Percentiles rank a stretch among this genome's conserved stretches.
Evolutionary conservation across 2,329 filamentous ascomycete species (phyloP).

Genomic region (Aspergillus hortae): DNA sequence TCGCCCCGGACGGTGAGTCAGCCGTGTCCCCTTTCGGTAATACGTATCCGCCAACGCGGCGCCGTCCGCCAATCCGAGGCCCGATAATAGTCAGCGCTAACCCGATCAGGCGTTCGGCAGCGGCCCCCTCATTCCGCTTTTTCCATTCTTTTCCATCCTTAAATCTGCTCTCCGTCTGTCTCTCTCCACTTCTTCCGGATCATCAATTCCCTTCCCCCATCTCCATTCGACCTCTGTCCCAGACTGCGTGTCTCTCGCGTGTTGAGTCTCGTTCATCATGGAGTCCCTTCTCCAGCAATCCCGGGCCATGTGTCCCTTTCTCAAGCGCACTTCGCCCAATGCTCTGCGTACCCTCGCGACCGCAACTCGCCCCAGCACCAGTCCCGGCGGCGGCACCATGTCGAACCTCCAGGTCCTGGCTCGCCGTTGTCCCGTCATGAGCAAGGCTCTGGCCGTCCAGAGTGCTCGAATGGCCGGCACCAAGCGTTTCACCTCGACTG

Average conservation of each 20-base stretch:
- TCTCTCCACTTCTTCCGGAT: neutral
- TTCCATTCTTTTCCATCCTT: neutral
- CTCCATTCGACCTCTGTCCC: neutral
- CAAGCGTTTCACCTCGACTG: conserved; percentile 38
- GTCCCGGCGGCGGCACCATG: conserved; percentile 83
- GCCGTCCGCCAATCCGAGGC: conserved; percentile 1
- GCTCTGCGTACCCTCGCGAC: conserved; percentile 83
- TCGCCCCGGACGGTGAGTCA: neutral
- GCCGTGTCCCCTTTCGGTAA: neutral
- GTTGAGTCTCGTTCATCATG: conserved; percentile 53
- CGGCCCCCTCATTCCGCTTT: neutral
- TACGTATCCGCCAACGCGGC: neutral
- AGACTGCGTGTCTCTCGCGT: neutral
- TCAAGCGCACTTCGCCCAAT: conserved; percentile 89
- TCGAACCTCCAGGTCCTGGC: conserved; percentile 94
- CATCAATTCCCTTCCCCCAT: conserved; percentile 1
- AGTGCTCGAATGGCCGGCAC: conserved; percentile 39
- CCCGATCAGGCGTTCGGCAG: neutral
- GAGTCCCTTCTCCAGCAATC: conserved; percentile 93
- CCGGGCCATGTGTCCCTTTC: conserved; percentile 93
- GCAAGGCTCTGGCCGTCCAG: conserved; percentile 91
- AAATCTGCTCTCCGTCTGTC: neutral
- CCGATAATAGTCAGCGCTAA: conserved; percentile 3
- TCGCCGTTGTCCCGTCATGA: conserved; percentile 96
- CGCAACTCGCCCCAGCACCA: conserved; percentile 61